A percentile compares a stretch with the other conserved stretches of the same genome.
These are phyloP conservation scores for Parascedosporium putredinis DNA, from an alignment of 2,329 filamentous ascomycete genomes.

Conservation along the genomic window DNA sequence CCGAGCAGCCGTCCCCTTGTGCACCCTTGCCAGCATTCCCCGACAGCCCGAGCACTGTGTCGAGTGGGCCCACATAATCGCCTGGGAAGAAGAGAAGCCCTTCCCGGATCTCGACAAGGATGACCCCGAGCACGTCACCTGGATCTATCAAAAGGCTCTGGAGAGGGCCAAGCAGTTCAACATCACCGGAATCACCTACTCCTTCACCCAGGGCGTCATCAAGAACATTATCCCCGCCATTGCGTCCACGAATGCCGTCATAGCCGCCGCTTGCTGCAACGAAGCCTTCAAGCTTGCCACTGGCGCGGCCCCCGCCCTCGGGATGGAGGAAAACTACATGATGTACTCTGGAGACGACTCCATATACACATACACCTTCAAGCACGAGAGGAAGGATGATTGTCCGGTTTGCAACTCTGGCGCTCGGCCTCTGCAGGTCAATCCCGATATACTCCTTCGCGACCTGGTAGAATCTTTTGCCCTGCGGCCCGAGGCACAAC, in stretches of 20 bases:
- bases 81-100: slow-evolving; percentile 80
- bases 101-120: slow-evolving; percentile 87
- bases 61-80: slow-evolving; percentile 97
- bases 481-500: slow-evolving; percentile 74
- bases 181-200: slow-evolving; percentile 87
- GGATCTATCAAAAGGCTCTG: slow-evolving; percentile 82
- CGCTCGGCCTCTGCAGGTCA: slow-evolving; percentile 63
- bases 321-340: slow-evolving; percentile 84
- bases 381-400: slow-evolving; percentile 86
- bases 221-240: slow-evolving; percentile 99
- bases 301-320: slow-evolving; percentile 67
- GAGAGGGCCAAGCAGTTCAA: slow-evolving; percentile 76
- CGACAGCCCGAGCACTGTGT: slow-evolving; percentile 96
- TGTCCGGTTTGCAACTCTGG: slow-evolving; percentile 88
- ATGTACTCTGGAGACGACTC: slow-evolving; percentile 96
- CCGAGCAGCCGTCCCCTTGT: slow-evolving; percentile 92
- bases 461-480: slow-evolving; percentile 81
- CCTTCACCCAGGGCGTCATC: slow-evolving; percentile 91
- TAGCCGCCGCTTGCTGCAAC: slow-evolving; percentile 91
- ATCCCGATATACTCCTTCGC: slow-evolving; percentile 61
- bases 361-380: slow-evolving; percentile 96
- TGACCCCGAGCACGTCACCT: slow-evolving; percentile 93
- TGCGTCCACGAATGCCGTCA: slow-evolving; percentile 92
- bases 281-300: slow-evolving; percentile 94
- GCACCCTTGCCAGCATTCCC: slow-evolving; percentile 91